Percentiles rank a stretch among this genome's conserved stretches.
Evolutionary conservation across 345 rosid genomes (phyloP).

Genomic region (Anastatica hierochuntica): DNA sequence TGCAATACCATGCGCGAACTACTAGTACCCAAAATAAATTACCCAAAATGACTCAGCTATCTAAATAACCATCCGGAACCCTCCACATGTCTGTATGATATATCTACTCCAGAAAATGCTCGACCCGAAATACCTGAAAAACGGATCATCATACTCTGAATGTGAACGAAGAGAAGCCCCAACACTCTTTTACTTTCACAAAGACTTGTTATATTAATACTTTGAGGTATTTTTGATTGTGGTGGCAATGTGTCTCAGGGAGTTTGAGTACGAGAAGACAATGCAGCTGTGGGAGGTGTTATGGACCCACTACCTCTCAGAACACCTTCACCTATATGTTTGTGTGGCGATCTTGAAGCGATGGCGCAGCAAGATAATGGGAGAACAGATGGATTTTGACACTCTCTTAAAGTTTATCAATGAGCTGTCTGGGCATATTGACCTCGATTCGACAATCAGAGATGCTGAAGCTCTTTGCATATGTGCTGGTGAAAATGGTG

Average conservation of each 20-base stretch:
- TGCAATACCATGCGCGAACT: too few relatives aligned
- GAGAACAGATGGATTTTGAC: slow-evolving; percentile 94
- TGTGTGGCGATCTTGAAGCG: slow-evolving; percentile 93
- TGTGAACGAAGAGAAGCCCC: too few relatives aligned
- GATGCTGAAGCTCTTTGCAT: slow-evolving; percentile 94
- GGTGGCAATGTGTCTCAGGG: slow-evolving; percentile 37
- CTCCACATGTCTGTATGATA: too few relatives aligned
- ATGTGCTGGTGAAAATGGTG: slow-evolving; percentile 89
- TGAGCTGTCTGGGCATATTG: slow-evolving; percentile 75
- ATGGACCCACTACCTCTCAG: slow-evolving; percentile 81
- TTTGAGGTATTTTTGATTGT: not conserved
- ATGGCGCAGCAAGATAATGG: slow-evolving; percentile 69
- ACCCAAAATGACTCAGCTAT: too few relatives aligned
- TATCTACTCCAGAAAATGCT: too few relatives aligned
- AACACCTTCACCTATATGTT: slow-evolving; percentile 79
- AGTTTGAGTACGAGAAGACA: slow-evolving; percentile 67
- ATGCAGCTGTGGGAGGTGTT: slow-evolving; percentile 90
- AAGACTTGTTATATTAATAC: not conserved
- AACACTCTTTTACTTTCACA: not conserved
- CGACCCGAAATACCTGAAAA: too few relatives aligned
- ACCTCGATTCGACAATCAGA: slow-evolving; percentile 58
- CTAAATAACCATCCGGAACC: too few relatives aligned
- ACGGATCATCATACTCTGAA: too few relatives aligned
- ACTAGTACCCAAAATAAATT: too few relatives aligned
- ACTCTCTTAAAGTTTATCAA: slow-evolving; percentile 88